phyloP scores from a whole-genome alignment of 2,329 filamentous ascomycete genomes.

The Cordyceps fumosorosea region DNA sequence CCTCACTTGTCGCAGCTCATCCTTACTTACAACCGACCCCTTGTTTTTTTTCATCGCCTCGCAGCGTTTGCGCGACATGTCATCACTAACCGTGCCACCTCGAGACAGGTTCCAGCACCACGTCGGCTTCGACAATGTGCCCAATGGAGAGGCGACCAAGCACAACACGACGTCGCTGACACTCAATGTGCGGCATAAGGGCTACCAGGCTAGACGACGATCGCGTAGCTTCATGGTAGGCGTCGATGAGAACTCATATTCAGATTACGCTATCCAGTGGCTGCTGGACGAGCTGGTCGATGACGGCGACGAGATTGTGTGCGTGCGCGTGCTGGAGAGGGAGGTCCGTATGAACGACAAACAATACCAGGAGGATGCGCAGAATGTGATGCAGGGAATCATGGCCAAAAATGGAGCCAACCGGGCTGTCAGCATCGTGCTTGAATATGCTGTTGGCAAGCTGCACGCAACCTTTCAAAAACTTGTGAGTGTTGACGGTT shows the following conservation, averaged over 20 bases:
- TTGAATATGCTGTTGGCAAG: constrained; percentile 86
- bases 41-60: background rate
- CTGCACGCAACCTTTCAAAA: constrained; percentile 86
- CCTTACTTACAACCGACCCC: background rate
- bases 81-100: constrained; percentile 36
- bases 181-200: constrained; percentile 76
- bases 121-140: constrained; percentile 56
- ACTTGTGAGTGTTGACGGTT: constrained; percentile 53
- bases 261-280: constrained; percentile 88
- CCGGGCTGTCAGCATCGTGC: constrained; percentile 74
- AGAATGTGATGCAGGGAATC: constrained; percentile 66
- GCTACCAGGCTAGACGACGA: constrained; percentile 72
- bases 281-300: constrained; percentile 86
- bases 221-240: constrained; percentile 88
- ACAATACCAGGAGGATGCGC: constrained; percentile 69
- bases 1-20: background rate
- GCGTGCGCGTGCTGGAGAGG: constrained; percentile 80
- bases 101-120: constrained; percentile 50
- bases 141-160: constrained; percentile 51
- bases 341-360: constrained; percentile 65
- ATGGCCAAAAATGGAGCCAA: constrained; percentile 72
- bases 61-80: constrained; percentile 25
- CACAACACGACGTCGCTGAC: constrained; percentile 65
- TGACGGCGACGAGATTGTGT: constrained; percentile 89
- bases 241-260: constrained; percentile 86